A percentile compares a stretch with the other conserved stretches of the same genome.
These are phyloP conservation scores for Globisporangium splendens DNA, from an alignment of 352 stramenopile species.

Conservation along the genomic window DNA sequence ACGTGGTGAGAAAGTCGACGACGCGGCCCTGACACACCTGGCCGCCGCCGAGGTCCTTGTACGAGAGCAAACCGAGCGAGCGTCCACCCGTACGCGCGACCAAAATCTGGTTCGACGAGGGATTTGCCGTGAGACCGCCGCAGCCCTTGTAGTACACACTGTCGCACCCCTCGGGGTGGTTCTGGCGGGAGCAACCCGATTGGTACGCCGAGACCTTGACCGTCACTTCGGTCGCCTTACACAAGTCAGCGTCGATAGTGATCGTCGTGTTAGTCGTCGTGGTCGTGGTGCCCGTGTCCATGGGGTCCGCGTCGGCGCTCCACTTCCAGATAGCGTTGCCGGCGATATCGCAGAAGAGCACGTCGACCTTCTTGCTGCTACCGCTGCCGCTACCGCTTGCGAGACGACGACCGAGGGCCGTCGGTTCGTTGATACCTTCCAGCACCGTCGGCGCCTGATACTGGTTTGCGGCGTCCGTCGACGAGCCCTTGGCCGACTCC, in stretches of 20 bases:
- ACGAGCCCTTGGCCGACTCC: constrained; percentile 37
- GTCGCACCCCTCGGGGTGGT: constrained; percentile 57
- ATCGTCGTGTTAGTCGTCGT: constrained; percentile 31
- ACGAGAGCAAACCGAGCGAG: constrained; percentile 69
- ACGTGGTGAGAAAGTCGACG: constrained; percentile 71
- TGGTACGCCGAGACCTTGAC: constrained; percentile 66
- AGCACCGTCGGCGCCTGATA: constrained; percentile 57
- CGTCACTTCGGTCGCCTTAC: constrained; percentile 24
- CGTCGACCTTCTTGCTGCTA: constrained; percentile 28
- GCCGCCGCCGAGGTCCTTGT: constrained; percentile 35
- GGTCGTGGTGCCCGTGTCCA: constrained; percentile 22
- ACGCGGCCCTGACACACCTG: constrained; percentile 56
- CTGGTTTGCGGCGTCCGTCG: constrained; percentile 16
- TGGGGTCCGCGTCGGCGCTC: constrained; percentile 36
- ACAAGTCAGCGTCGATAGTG: constrained; percentile 20
- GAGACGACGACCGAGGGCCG: constrained; percentile 34
- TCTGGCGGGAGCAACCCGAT: constrained; percentile 61
- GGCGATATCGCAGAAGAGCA: constrained; percentile 70
- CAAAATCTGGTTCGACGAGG: constrained; percentile 54
- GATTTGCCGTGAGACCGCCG: constrained; percentile 70
- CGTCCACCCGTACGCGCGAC: constrained; percentile 74
- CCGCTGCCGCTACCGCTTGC: constrained; percentile 4
- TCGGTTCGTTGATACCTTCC: constrained; percentile 24
- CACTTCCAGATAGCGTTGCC: constrained; percentile 79
- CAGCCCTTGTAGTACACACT: constrained; percentile 78